These are phyloP conservation scores for Oxytropis ochrocephala DNA, from an alignment of 306 rosid genomes.

Conservation along the genomic window DNA sequence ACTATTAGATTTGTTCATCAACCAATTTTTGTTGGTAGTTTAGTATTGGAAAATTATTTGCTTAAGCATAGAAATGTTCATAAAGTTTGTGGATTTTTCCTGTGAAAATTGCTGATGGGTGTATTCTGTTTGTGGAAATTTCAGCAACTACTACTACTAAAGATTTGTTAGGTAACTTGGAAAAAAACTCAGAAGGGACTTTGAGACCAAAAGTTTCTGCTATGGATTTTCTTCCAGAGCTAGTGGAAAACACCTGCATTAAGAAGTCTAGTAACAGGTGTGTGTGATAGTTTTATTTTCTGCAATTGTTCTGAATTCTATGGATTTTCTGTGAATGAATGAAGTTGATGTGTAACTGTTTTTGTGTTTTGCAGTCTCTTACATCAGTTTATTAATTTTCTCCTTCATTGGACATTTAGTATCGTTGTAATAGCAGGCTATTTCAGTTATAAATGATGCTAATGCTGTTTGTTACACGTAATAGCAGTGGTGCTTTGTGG, in stretches of 20 bases:
- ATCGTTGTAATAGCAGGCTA: background rate
- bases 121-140: slow-evolving; percentile 8
- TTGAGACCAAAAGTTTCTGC: slow-evolving; percentile 24
- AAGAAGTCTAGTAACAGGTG: slow-evolving; percentile 40
- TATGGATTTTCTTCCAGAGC: slow-evolving; percentile 38
- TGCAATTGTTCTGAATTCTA: background rate
- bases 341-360: too few species aligned
- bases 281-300: background rate
- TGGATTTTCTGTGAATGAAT: too few species aligned
- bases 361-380: background rate
- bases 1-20: background rate
- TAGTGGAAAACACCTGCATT: slow-evolving; percentile 37
- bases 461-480: background rate
- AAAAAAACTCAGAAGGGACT: slow-evolving; percentile 33
- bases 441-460: background rate
- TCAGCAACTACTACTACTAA: slow-evolving; percentile 23
- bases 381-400: background rate
- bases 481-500: too few species aligned
- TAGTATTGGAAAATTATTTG: slow-evolving; percentile 1
- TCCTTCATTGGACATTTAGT: background rate
- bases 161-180: slow-evolving; percentile 41
- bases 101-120: slow-evolving; percentile 7
- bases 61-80: background rate
- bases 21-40: background rate
- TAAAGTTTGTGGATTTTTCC: background rate